Evolutionary conservation across 805 yeast genomes (phyloP).

Genomic region (Ogataea parapolymorpha): DNA sequence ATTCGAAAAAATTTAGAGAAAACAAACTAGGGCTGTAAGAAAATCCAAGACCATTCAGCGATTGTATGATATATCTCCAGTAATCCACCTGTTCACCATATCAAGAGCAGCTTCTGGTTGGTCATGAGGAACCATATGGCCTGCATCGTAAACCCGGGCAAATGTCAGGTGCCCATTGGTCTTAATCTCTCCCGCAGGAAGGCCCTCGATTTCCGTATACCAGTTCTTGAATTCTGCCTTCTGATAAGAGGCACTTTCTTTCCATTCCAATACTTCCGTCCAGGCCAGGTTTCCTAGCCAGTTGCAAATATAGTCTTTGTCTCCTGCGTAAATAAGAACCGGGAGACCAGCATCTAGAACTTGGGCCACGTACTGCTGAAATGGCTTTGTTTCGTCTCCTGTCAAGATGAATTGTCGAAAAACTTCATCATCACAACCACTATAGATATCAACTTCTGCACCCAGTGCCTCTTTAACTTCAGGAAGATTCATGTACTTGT

Average conservation of each 20-base stretch:
- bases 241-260: slow-evolving; percentile 14
- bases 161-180: slow-evolving; percentile 67
- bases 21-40: no score
- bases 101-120: slow-evolving; percentile 76
- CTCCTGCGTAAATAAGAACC: slow-evolving; percentile 90
- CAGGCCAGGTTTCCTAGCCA: slow-evolving; percentile 94
- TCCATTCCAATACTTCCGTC: slow-evolving; percentile 63
- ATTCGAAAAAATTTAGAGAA: no score
- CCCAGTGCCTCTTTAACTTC: slow-evolving; percentile 81
- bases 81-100: slow-evolving; percentile 83
- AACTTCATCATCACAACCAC: slow-evolving; percentile 74
- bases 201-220: slow-evolving; percentile 29
- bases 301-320: slow-evolving; percentile 93
- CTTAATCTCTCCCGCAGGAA: slow-evolving; percentile 38
- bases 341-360: slow-evolving; percentile 73
- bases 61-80: slow-evolving; percentile 49
- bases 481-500: slow-evolving; percentile 71
- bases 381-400: slow-evolving; percentile 93
- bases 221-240: slow-evolving; percentile 20
- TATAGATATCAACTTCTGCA: slow-evolving; percentile 78
- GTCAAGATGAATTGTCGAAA: slow-evolving; percentile 76
- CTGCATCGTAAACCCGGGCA: slow-evolving; percentile 82
- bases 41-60: not conserved
- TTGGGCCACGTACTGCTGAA: slow-evolving; percentile 69
- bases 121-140: slow-evolving; percentile 94